A percentile compares a stretch with the other conserved stretches of the same genome.
Conservation (phyloP, 768 basidiomycete genomes). For the Xanthoconium purpureum region DNA sequence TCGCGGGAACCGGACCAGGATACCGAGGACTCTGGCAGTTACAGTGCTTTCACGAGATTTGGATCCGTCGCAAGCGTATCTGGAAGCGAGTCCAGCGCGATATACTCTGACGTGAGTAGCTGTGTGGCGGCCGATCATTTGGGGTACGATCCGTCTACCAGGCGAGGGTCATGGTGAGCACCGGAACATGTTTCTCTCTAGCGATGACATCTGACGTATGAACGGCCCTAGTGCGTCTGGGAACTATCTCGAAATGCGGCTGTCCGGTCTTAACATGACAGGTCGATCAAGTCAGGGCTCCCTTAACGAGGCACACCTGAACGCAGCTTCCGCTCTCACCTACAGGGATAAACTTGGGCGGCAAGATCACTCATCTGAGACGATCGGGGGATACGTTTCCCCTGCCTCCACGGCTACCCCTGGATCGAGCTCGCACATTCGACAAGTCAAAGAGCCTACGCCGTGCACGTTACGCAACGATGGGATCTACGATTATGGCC, state of each 20-base stretch:
- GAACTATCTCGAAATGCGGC: constrained; percentile 26
- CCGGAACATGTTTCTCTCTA: constrained; percentile 4
- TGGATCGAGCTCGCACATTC: constrained; percentile 33
- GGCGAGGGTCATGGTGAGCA: constrained; percentile 33
- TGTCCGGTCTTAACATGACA: constrained; percentile 32
- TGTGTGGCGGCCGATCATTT: constrained; percentile 32
- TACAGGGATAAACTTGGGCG: constrained; percentile 26
- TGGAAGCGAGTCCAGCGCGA: constrained; percentile 57
- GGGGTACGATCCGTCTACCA: constrained; percentile 32
- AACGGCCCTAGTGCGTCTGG: constrained; percentile 29
- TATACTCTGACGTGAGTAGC: constrained; percentile 45
- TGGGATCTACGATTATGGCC: constrained; percentile 24
- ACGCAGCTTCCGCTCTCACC: constrained; percentile 17
- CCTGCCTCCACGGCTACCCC: constrained; percentile 46
- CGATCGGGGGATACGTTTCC: constrained; percentile 37
- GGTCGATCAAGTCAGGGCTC: constrained; percentile 33
- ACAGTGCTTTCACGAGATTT: constrained; percentile 49
- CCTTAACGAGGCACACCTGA: constrained; percentile 29
- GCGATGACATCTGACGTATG: constrained; percentile 26
- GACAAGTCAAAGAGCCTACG: constrained; percentile 20
- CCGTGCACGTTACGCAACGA: constrained; percentile 26
- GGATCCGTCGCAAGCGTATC: constrained; percentile 59
- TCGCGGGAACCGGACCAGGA: constrained; percentile 44
- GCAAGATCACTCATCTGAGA: constrained; percentile 22
- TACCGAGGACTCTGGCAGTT: constrained; percentile 50